phyloP scores from a whole-genome alignment of 345 rosid species.

The Laguncularia racemosa region DNA sequence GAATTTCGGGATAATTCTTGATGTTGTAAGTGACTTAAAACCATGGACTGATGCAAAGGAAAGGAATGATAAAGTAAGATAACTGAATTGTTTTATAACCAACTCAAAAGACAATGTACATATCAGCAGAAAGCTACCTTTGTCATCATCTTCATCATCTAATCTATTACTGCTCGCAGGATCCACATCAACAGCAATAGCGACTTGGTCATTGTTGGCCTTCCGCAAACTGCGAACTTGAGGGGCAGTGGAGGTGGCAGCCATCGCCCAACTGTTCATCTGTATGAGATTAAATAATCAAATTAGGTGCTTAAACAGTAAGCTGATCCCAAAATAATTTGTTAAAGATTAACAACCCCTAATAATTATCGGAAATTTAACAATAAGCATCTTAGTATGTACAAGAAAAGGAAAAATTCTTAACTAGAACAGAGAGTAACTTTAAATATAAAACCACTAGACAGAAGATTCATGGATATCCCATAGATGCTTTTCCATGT shows the following conservation, averaged over 20 bases:
- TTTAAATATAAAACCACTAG: no score
- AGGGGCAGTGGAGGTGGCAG: slow-evolving; percentile 52
- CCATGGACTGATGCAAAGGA: slow-evolving; percentile 56
- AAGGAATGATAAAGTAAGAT: background rate
- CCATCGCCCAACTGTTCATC: slow-evolving; percentile 63
- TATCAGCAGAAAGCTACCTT: slow-evolving; percentile 39
- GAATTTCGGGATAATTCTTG: slow-evolving; percentile 73
- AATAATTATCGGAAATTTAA: background rate
- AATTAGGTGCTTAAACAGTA: background rate
- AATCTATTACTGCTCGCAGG: slow-evolving; percentile 32
- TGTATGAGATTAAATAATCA: slow-evolving; percentile 14
- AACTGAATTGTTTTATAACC: background rate
- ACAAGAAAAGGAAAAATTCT: no score
- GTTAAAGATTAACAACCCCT: background rate
- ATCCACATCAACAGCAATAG: slow-evolving; percentile 68
- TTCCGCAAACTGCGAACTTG: slow-evolving; percentile 88
- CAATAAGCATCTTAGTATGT: background rate
- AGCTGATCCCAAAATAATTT: background rate
- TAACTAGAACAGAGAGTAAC: no score
- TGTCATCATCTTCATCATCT: slow-evolving; percentile 91
- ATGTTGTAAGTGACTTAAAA: slow-evolving; percentile 82
- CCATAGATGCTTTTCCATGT: no score
- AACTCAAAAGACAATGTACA: background rate
- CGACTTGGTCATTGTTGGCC: slow-evolving; percentile 81
- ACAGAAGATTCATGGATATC: no score